Percentiles rank a stretch among this genome's conserved stretches.
Evolutionary conservation across 352 stramenopile species (phyloP).

Genomic region (Pseudoperonospora humuli): DNA sequence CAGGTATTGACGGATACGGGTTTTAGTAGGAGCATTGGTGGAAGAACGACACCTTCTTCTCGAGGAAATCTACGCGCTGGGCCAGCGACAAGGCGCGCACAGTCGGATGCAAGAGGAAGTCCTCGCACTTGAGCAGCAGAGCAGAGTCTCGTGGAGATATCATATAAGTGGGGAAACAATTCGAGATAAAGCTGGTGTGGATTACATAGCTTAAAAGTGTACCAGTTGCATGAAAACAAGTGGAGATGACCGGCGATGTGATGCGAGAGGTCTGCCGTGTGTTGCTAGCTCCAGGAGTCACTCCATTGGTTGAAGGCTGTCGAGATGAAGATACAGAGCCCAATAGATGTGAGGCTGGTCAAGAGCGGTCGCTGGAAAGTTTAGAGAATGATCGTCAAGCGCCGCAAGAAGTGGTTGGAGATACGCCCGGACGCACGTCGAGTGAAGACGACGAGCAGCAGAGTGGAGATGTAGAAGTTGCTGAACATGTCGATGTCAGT

Average conservation of each 20-base stretch:
- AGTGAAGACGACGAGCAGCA: conserved; percentile 9
- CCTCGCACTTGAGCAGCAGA: conserved; percentile 53
- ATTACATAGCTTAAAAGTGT: too few species aligned
- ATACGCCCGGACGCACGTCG: conserved; percentile 12
- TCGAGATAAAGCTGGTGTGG: too few species aligned
- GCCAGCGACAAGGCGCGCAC: conserved; percentile 58
- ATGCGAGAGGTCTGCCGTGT: too few species aligned
- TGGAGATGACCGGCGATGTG: too few species aligned
- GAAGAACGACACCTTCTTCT: conserved; percentile 47
- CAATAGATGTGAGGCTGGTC: too few species aligned
- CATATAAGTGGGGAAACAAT: conserved; percentile 12
- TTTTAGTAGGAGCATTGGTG: neutral
- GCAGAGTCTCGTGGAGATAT: conserved; percentile 10
- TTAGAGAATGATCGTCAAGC: conserved; percentile 11
- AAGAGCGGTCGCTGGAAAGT: too few species aligned
- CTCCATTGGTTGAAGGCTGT: too few species aligned
- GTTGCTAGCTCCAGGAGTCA: too few species aligned
- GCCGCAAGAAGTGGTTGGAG: conserved; percentile 1
- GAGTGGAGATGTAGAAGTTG: neutral
- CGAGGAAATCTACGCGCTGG: conserved; percentile 65
- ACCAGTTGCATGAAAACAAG: too few species aligned
- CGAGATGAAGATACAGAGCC: too few species aligned
- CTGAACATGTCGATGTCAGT: neutral
- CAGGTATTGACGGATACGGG: neutral
- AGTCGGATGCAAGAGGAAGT: conserved; percentile 58